Conservation (phyloP, 2,329 filamentous ascomycete genomes). For the Pleomassaria siparia region DNA sequence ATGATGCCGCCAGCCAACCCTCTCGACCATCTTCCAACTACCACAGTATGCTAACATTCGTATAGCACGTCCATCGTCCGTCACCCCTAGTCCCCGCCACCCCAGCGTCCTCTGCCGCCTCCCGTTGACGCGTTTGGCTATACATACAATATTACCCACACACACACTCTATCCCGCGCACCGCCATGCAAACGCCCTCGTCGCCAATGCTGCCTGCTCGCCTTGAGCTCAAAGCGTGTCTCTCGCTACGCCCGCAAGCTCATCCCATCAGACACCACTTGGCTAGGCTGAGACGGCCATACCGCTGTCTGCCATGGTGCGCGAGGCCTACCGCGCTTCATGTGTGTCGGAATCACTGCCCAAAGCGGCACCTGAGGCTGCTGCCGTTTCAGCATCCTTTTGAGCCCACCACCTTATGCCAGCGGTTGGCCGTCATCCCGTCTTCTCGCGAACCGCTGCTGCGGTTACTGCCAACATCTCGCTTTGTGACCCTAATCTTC, state of each 20-base stretch:
- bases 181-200: conserved; percentile 4
- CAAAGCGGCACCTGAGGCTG: conserved; percentile 39
- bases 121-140: background rate
- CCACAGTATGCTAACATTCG: no score
- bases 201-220: conserved; percentile 10
- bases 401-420: conserved; percentile 37
- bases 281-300: conserved; percentile 35
- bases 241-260: conserved; percentile 11
- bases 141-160: background rate
- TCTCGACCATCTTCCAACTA: no score
- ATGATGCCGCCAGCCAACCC: no score
- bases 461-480: no score
- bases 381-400: conserved; percentile 36
- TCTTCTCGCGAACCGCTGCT: conserved; percentile 26
- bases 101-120: background rate
- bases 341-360: conserved; percentile 38
- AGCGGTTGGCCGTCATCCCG: conserved; percentile 37
- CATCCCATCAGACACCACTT: conserved; percentile 14
- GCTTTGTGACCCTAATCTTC: conserved; percentile 23
- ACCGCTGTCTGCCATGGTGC: conserved; percentile 19
- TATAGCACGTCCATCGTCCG: no score
- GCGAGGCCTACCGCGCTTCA: conserved; percentile 42
- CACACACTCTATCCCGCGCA: background rate
- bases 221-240: conserved; percentile 1
- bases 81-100: no score